Evolutionary conservation across 2,329 filamentous ascomycete genomes (phyloP), one percentile per base, ranked within the genome.

Genomic region (Calonectria multiphialidica): DNA sequence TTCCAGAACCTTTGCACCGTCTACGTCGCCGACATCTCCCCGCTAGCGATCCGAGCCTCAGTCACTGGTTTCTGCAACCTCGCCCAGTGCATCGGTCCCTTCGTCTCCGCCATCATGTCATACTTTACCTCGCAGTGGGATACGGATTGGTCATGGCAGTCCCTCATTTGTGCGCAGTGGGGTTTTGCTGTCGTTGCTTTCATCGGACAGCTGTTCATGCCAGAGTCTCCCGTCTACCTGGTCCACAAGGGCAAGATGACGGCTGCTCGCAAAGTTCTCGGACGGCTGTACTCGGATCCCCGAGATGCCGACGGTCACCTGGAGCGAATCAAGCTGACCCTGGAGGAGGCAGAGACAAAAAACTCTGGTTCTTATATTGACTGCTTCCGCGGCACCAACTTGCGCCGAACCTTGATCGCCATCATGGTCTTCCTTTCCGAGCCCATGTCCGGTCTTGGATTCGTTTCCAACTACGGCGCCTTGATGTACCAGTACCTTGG

Each of bases 201-300:
- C 0, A 57, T 79, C 8, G 78, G 79, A 0, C 79, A 81, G 4
- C 13, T 86, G 37, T 47, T 87, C 53, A 83, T 90, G 40, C 88
- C 88, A 0, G 88, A 90, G 72, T 88, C 85, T 15, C 89, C 89
- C 0, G 82, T 86, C 0, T 89, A 85, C 71, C 79, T 89, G 2
- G 79, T 90, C 1, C 84, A 87, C 4, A 86, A 84, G 65, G 81
- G 80, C 5, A 78, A 79, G 7, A 77, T 84, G 13, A 80, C 81
- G 1, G 77, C 87, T 57, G 86, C 87, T 1, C 79, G 87, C 71
- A 80, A 81, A 70, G 84, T 88, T 16, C 87, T 90, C 77, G 83
- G 83, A 63, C 86, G 87, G 57, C 86, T 92, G 62, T 76, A 76
- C 28, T 69, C 76, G 0, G 86, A 89, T 72, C 84, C 86, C 0